A percentile compares a stretch with the other conserved stretches of the same genome.
phyloP scores from a whole-genome alignment of 1,284 basidiomycete genomes.

The Cerrena zonata region DNA sequence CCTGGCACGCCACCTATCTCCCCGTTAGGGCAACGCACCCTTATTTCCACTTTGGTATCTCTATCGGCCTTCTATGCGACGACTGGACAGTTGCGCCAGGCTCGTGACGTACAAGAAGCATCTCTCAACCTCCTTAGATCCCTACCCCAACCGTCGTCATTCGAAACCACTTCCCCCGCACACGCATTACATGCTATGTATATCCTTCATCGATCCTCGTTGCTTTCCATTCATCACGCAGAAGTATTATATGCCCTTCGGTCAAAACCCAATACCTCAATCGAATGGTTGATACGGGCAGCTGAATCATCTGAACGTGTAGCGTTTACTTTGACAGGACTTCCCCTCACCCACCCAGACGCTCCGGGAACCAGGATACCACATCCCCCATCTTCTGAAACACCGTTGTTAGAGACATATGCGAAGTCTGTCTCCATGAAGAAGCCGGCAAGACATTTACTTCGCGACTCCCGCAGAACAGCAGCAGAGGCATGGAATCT shows the following conservation, averaged over 20 bases:
- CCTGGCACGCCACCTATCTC: conserved; percentile 46
- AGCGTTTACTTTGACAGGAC: conserved; percentile 47
- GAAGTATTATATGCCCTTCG: conserved; percentile 65
- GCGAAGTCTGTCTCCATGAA: conserved; percentile 43
- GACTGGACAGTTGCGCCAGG: conserved; percentile 58
- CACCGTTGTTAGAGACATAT: conserved; percentile 40
- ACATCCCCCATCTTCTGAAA: conserved; percentile 39
- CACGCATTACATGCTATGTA: conserved; percentile 63
- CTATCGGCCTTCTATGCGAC: conserved; percentile 69
- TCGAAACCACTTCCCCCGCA: conserved; percentile 43
- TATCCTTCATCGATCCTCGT: conserved; percentile 65
- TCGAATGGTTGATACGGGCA: conserved; percentile 55
- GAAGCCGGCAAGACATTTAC: conserved; percentile 51
- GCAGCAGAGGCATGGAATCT: conserved; percentile 68
- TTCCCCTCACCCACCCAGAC: conserved; percentile 33
- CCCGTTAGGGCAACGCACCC: conserved; percentile 63
- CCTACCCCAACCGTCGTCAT: conserved; percentile 45
- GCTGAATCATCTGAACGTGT: conserved; percentile 65
- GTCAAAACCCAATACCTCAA: conserved; percentile 38
- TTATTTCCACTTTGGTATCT: conserved; percentile 63
- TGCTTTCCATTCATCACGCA: conserved; percentile 70
- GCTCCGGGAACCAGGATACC: conserved; percentile 34
- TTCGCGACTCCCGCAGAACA: conserved; percentile 65
- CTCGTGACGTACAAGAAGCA: conserved; percentile 60
- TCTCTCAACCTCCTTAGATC: conserved; percentile 66